Evolutionary conservation across 1,284 basidiomycete genomes (phyloP), one percentile per base, ranked within the genome.

Genomic region (Sphagnurus paluster): DNA sequence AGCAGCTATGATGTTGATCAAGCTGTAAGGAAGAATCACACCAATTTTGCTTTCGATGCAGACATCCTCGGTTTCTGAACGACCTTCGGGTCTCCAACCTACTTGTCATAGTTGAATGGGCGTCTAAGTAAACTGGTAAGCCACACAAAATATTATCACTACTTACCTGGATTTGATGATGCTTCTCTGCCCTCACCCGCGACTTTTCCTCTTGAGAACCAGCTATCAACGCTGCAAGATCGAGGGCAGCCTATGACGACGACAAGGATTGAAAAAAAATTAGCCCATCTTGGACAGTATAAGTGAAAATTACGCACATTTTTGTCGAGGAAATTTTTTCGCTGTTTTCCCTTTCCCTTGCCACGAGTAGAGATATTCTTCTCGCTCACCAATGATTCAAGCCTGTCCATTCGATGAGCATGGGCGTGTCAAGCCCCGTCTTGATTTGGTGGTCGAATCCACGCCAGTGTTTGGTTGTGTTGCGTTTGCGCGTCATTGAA

Each of bases 1-100:
- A 38, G 32, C 25, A 11, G 13, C 20, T 26, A n/a, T 6, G 34
- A 32, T 23, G 19, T 26, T 32, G 26, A 16, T 17, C 13, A 44
- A 17, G 16, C 13, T 10, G 16, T 17, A 11, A 26, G 20, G 25
- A 25, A 29, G 26, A 33, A 19, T 40, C 46, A 35, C 8, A 50
- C 52, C 45, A 53, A 42, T 43, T 53, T 53, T 28, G 38, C 35
- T 45, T 53, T 50, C 19, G 52, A 53, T 17, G 26, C 44, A 19
- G 52, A 50, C 24, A 45, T 20, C 30, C 42, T 47, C 1, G 40
- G 35, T 42, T 50, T 50, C 17, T 41, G 40, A 42, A 50, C 46
- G 4, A 13, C 23, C 33, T 19, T 28, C 20, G 44, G 39, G 24
- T 43, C 39, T 6, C 48, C 48, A 41, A 39, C 49, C 52, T 53